phyloP scores from a whole-genome alignment of 2,329 filamentous ascomycete genomes.

The Fusarium anthophilum region DNA sequence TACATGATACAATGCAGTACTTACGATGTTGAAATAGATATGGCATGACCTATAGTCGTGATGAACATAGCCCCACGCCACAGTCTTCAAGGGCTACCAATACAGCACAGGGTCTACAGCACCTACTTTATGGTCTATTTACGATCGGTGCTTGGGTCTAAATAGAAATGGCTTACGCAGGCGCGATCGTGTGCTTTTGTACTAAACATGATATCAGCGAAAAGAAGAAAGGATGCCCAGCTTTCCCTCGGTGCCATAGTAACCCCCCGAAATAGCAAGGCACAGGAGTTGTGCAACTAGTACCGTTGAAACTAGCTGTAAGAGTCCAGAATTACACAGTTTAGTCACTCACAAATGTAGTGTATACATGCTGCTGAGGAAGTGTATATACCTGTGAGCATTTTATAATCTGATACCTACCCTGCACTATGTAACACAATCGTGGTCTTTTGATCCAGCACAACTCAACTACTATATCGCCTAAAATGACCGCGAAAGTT shows the following conservation, averaged over 20 bases:
- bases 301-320: too few relatives aligned
- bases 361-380: neutral
- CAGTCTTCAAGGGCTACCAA: neutral
- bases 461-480: neutral
- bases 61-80: neutral
- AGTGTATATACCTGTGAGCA: neutral
- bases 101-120: neutral
- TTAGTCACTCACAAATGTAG: neutral
- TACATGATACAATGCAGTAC: neutral
- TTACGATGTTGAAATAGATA: neutral
- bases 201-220: neutral
- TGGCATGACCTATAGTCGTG: neutral
- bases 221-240: neutral
- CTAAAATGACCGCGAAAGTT: neutral
- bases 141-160: neutral
- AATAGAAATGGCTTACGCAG: neutral
- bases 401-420: neutral
- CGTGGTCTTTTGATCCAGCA: neutral
- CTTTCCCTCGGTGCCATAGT: neutral
- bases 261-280: neutral
- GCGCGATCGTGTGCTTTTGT: neutral
- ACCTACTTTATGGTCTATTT: neutral
- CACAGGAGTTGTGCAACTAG: neutral
- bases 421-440: neutral
- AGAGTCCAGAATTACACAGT: neutral